Conservation (phyloP, 495 filamentous ascomycete genomes). For the Penicillium turbatum region DNA sequence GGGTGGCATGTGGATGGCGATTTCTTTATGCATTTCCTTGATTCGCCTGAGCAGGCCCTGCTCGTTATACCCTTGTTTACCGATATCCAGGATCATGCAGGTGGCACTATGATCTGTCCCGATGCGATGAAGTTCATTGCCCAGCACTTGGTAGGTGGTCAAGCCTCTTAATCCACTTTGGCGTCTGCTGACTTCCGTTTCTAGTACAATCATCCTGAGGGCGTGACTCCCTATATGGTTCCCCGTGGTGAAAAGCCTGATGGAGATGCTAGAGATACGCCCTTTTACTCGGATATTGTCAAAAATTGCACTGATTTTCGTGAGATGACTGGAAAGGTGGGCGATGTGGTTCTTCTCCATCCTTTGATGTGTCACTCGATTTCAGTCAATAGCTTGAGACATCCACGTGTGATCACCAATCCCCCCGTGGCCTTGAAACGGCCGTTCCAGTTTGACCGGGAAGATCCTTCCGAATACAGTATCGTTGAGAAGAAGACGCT, state of each 20-base stretch:
- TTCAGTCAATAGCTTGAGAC: slow-evolving; percentile 55
- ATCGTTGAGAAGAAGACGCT: slow-evolving; percentile 68
- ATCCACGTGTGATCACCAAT: slow-evolving; percentile 67
- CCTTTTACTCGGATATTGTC: slow-evolving; percentile 53
- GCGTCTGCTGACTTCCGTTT: background rate
- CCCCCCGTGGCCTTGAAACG: slow-evolving; percentile 59
- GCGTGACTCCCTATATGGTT: slow-evolving; percentile 63
- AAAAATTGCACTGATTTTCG: slow-evolving; percentile 51
- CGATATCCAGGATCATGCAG: slow-evolving; percentile 57
- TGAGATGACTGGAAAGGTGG: slow-evolving; percentile 59
- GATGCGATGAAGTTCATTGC: slow-evolving; percentile 56
- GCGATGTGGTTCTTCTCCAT: slow-evolving; percentile 67
- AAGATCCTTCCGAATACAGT: slow-evolving; percentile 53
- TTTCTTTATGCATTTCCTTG: slow-evolving; percentile 72
- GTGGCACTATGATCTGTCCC: slow-evolving; percentile 64
- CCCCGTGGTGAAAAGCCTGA: slow-evolving; percentile 45
- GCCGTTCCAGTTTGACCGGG: slow-evolving; percentile 62
- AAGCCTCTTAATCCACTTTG: background rate
- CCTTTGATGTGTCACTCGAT: slow-evolving; percentile 70
- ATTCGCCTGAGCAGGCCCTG: slow-evolving; percentile 67
- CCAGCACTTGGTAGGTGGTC: slow-evolving; percentile 44
- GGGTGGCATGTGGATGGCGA: slow-evolving; percentile 75
- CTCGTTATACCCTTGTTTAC: slow-evolving; percentile 68
- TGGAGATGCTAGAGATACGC: slow-evolving; percentile 28
- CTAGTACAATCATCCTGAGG: slow-evolving; percentile 59